Evolutionary conservation across 2,329 filamentous ascomycete genomes (phyloP), one percentile per base, ranked within the genome.

Genomic region (Teratosphaeria zuluensis): DNA sequence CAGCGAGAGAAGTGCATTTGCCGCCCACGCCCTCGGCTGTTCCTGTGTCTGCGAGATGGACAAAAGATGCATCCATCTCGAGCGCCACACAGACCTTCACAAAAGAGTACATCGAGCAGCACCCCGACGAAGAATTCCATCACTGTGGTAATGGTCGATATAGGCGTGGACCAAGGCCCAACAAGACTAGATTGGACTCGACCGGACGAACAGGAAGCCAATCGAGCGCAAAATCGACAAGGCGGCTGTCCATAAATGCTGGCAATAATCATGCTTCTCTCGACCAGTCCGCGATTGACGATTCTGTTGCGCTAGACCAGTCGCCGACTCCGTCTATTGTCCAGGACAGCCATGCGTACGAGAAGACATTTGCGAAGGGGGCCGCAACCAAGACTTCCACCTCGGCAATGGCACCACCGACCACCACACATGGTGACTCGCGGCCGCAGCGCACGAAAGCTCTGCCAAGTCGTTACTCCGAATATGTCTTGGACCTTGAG

Each of bases 91-190:
- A n/a, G n/a, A 19, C n/a, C 19, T 48, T 48, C 62, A 65, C 38
- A 52, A 54, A 16, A 42, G 56, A 30, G 54, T 68, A 66, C 56
- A 63, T 66, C 16, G 54, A 64, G 9, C 57, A 60, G 8, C 65
- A 68, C 59, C 66, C 68, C 1, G 56, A 64, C 24, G 64, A 68
- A 42, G 19, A 63, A 2, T 70, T 70, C 54, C 58, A 67, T 51
- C 68, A 70, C 57, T 62, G 62, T 31, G 68, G 68, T 42, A 66
- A 65, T 53, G 66, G 63, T n/a, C 64, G 65, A 3, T 70, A 66
- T 46, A 65, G 61, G 57, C 63, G 65, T 19, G 67, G 64, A 16
- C 21, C 35, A 8, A 61, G 59, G 11, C 66, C 65, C 8, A 59
- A 58, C 35, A 48, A 48, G 42, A 48, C 16, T 8, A 21, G 1